Percentiles rank a stretch among this genome's conserved stretches.
Evolutionary conservation across 106 monocot genomes (phyloP).

Genomic region (Acanthochlamys bracteata): DNA sequence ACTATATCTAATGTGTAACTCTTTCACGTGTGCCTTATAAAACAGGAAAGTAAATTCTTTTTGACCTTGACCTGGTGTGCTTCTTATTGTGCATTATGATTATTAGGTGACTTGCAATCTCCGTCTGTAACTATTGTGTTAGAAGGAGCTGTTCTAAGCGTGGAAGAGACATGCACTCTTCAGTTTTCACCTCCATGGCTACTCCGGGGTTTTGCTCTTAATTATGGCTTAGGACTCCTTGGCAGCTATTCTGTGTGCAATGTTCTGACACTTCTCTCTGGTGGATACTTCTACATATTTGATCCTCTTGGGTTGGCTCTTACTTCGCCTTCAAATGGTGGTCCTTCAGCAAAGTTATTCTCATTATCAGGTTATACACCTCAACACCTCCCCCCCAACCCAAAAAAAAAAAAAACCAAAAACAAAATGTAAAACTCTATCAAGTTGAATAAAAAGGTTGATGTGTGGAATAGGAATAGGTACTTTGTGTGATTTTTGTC

Average conservation of each 20-base stretch:
- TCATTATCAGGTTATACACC: slow-evolving; percentile 54
- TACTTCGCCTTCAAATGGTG: slow-evolving; percentile 38
- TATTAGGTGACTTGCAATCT: slow-evolving; percentile 84
- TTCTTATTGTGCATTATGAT: too few species aligned
- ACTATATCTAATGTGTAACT: too few species aligned
- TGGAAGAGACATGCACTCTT: slow-evolving; percentile 68
- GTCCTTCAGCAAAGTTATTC: slow-evolving; percentile 71
- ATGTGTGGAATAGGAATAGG: too few species aligned
- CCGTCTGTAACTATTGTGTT: slow-evolving; percentile 62
- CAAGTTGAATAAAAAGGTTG: too few species aligned
- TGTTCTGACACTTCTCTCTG: slow-evolving; percentile 71
- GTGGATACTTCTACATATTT: slow-evolving; percentile 80
- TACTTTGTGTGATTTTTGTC: too few species aligned
- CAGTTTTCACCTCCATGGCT: slow-evolving; percentile 94
- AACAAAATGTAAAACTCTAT: too few species aligned
- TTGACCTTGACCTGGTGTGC: too few species aligned
- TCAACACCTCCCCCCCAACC: too few species aligned
- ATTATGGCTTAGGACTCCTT: slow-evolving; percentile 89
- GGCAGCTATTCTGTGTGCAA: slow-evolving; percentile 78
- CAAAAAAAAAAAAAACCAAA: too few species aligned
- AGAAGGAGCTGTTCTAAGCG: slow-evolving; percentile 66
- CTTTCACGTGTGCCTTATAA: too few species aligned
- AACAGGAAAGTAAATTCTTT: too few species aligned
- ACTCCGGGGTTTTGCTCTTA: slow-evolving; percentile 52
- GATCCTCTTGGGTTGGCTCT: slow-evolving; percentile 92